A percentile compares a stretch with the other conserved stretches of the same genome.
Evolutionary conservation across 495 filamentous ascomycete species (phyloP).

Genomic region (Poronia punctata): DNA sequence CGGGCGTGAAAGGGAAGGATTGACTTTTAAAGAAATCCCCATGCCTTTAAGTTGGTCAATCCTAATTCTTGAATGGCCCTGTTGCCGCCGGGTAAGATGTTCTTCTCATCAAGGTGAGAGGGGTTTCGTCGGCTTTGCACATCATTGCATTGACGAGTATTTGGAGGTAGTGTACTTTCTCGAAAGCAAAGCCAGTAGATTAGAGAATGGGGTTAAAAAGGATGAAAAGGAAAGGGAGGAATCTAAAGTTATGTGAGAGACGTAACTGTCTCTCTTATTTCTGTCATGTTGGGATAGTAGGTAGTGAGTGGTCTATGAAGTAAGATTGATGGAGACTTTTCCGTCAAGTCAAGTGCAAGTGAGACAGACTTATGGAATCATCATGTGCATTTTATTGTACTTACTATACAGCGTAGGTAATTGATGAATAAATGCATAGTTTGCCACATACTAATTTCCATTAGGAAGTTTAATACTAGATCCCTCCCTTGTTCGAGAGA

Average conservation of each 20-base stretch:
- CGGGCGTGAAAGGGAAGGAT: conserved; percentile 4
- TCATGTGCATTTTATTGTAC: background rate
- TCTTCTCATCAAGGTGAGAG: conserved; percentile 5
- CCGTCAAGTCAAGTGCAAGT: no score
- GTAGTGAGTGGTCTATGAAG: conserved; percentile 3
- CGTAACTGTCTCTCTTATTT: conserved; percentile 5
- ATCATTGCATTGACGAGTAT: conserved; percentile 4
- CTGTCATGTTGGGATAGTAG: conserved; percentile 8
- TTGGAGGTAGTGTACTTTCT: conserved; percentile 9
- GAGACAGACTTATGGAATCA: background rate
- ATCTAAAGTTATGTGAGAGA: conserved; percentile 5
- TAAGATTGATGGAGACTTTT: conserved; percentile 10
- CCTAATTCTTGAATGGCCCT: conserved; percentile 8
- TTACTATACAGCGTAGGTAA: conserved; percentile 4
- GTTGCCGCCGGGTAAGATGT: conserved; percentile 6
- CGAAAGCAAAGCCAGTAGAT: background rate
- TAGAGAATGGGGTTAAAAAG: no score
- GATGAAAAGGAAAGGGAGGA: background rate
- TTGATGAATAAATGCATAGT: conserved; percentile 9
- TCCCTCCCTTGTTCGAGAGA: conserved; percentile 6
- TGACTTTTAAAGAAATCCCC: conserved; percentile 6
- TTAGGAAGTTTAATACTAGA: conserved; percentile 8
- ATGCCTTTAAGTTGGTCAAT: conserved; percentile 6
- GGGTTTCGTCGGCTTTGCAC: conserved; percentile 6
- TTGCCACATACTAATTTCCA: conserved; percentile 7